Evolutionary conservation across 2,329 filamentous ascomycete species (phyloP), one percentile per base, ranked within the genome.

Genomic region (Sporothrix luriei): DNA sequence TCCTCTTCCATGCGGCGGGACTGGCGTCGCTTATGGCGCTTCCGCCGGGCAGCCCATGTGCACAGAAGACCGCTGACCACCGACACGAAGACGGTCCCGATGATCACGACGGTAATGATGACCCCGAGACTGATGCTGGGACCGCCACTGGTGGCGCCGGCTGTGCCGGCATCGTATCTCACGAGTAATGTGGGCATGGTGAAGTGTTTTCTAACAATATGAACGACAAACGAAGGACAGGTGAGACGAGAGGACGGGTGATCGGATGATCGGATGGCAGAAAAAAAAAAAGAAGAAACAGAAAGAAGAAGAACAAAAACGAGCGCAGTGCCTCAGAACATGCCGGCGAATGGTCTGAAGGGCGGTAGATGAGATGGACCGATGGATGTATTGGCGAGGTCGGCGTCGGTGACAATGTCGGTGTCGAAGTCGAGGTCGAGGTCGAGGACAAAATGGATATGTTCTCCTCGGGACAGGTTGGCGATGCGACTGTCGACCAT

Each of bases 61-160:
- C 84, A 79, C 29, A 84, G 70, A 33, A 83, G 76, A 0, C 81
- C 82, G 7, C 85, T 70, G 9, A 74, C 76, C 1, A 79, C 76
- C 74, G 84, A 83, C 16, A 86, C 70, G 7, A 84, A 68, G 2
- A 83, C 74, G 19, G 82, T 81, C n/a, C 83, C 83, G 43, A 80
- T 80, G 33, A 87, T 72, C 14, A 81, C 81, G 68, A 87, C 82
- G 68, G 79, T 79, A 46, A 85, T 74, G 69, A 82, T 75, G 24
- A 74, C 76, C 24, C 78, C 78, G n/a, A 76, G 75, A 3, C 77
- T 77, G 48, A 80, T 33, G 4, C 55, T 55, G 2, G 69, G 48
- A 68, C 71, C 68, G 33, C 57, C 21, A 38, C 66, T 38, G 26
- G 61, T 29, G 4, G 68, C 57, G 1, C 21, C 68, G 40, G 51